Conservation (phyloP, 805 yeast species). For the Torulaspora maleeae region DNA sequence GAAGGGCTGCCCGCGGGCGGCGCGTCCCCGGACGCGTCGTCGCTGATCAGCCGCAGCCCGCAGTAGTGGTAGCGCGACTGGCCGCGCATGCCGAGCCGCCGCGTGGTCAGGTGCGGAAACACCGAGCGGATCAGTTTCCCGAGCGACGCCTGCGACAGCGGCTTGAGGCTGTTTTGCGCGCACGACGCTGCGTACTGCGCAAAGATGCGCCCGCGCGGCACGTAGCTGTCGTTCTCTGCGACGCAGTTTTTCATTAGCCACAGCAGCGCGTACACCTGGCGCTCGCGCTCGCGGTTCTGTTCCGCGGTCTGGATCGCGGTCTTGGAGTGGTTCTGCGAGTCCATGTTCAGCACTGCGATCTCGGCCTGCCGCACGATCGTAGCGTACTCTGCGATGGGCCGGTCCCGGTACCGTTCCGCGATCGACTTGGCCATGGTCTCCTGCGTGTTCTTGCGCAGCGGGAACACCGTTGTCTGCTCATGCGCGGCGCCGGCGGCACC, state of each 20-base stretch:
- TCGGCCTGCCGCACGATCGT: conserved; percentile 44
- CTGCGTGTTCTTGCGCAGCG: conserved; percentile 22
- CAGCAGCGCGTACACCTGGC: conserved; percentile 76
- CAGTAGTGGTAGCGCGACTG: conserved; percentile 83
- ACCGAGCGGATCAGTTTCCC: conserved; percentile 66
- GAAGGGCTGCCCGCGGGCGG: not conserved
- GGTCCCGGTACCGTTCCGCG: conserved; percentile 30
- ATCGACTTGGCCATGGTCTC: conserved; percentile 32
- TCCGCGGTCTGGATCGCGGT: conserved; percentile 32
- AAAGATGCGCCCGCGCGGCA: conserved; percentile 63
- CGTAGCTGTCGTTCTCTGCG: conserved; percentile 45
- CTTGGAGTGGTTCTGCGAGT: conserved; percentile 29
- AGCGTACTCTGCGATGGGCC: conserved; percentile 44
- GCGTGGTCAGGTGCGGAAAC: conserved; percentile 63
- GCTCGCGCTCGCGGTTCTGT: conserved; percentile 49
- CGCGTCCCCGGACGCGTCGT: not conserved
- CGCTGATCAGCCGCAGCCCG: conserved; percentile 48
- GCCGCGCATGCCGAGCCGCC: conserved; percentile 78
- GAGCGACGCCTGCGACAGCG: conserved; percentile 72
- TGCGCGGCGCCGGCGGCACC: not conserved
- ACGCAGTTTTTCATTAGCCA: conserved; percentile 70
- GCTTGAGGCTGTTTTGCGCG: conserved; percentile 47
- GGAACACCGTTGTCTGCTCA: not conserved
- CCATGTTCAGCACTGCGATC: conserved; percentile 29
- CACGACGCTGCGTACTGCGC: conserved; percentile 60